These are phyloP conservation scores for Achlya hypogyna DNA, from an alignment of 352 stramenopile genomes.

Conservation along the genomic window DNA sequence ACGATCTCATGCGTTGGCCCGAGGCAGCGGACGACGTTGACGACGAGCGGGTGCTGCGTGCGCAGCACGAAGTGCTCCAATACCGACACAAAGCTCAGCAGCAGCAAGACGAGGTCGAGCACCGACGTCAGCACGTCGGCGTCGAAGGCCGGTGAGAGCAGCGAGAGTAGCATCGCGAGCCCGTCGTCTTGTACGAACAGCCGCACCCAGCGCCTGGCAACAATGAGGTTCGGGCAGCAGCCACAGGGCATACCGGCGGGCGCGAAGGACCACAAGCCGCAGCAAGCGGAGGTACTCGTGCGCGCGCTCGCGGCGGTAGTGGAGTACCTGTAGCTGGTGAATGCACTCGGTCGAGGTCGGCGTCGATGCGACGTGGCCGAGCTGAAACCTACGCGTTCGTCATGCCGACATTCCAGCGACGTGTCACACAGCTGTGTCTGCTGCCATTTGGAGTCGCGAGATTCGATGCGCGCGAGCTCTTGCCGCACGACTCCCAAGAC, in stretches of 20 bases:
- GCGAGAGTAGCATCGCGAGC: not conserved
- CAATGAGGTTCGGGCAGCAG: not conserved
- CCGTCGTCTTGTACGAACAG: not conserved
- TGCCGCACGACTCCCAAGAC: not conserved
- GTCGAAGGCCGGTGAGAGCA: not conserved
- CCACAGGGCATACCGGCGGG: not conserved
- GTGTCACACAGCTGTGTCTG: not conserved
- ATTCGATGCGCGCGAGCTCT: not conserved
- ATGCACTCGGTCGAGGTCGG: not conserved
- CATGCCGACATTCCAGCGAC: not conserved
- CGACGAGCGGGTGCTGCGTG: not conserved
- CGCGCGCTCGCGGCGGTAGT: not conserved
- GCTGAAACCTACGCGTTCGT: not conserved
- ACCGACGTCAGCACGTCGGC: not conserved
- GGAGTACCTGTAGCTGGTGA: not conserved
- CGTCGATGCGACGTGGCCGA: not conserved
- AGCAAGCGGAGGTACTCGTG: not conserved
- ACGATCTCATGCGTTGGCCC: not conserved
- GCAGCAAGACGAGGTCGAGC: not conserved
- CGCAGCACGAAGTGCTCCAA: not conserved
- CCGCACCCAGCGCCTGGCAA: not conserved
- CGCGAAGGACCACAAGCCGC: not conserved
- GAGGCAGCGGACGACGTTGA: not conserved
- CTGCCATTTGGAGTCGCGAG: not conserved
- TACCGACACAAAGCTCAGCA: conserved; percentile 2